Percentiles rank a stretch among this genome's conserved stretches.
phyloP scores from a whole-genome alignment of 1,139 yeast genomes.

The Geotrichum reessii region DNA sequence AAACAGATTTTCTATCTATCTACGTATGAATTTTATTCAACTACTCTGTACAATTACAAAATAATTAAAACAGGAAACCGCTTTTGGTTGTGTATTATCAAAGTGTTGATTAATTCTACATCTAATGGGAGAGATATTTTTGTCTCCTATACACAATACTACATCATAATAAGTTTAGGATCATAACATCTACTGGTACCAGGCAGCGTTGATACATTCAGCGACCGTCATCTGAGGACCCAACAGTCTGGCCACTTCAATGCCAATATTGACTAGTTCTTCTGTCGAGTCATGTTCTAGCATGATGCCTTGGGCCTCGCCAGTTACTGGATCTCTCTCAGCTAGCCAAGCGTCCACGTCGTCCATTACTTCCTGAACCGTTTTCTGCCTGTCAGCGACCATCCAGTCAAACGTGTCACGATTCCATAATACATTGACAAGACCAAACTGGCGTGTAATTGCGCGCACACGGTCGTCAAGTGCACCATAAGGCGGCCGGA shows the following conservation, averaged over 20 bases:
- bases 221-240: conserved; percentile 71
- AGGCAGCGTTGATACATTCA: conserved; percentile 64
- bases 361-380: conserved; percentile 47
- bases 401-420: conserved; percentile 91
- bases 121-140: background rate
- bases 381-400: conserved; percentile 41
- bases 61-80: no score
- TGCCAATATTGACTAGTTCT: conserved; percentile 64
- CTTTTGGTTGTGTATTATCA: background rate
- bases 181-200: conserved; percentile 28
- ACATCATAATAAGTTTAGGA: background rate
- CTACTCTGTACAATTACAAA: no score
- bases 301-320: conserved; percentile 53
- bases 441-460: conserved; percentile 77
- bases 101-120: background rate
- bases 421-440: conserved; percentile 88
- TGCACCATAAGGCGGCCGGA: conserved; percentile 95
- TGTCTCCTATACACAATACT: background rate
- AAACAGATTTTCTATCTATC: no score
- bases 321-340: conserved; percentile 23
- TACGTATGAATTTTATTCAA: no score
- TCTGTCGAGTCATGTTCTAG: conserved; percentile 77
- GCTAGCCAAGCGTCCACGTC: conserved; percentile 53
- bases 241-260: conserved; percentile 49
- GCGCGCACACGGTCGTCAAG: conserved; percentile 78